Evolutionary conservation across 345 rosid species (phyloP), one percentile per base, ranked within the genome.

Genomic region (Rubroshorea leprosula): DNA sequence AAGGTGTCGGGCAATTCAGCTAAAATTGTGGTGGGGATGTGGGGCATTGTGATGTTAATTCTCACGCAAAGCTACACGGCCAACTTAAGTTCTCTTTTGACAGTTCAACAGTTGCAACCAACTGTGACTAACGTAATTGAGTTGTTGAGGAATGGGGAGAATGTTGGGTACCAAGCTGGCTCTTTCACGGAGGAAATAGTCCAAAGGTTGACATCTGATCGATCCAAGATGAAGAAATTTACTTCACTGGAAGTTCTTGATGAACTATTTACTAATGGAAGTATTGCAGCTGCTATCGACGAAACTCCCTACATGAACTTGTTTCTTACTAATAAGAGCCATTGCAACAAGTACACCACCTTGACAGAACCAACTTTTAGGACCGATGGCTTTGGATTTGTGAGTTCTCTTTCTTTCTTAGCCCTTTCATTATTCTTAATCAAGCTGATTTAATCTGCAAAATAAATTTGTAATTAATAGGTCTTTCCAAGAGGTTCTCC

Each of bases 1-100:
- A 49, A 41, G 20, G 55, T 51, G 4, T 18, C 18, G 17, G 31
- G 26, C 19, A 59, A 39, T 26, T 60, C 31, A 43, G 39, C 69
- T 23, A 56, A 26, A 10, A 45, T 63, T 13, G 66, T 72, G 35
- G 55, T 72, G 5, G 60, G 57, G 6, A 63, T 69, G 39, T 64
- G 77, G 73, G 6, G 57, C 19, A 55, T 73, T 3, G 58, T 63
- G 25, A 39, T 68, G 41, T 63, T 68, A 9, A 58, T 68, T 22
- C 49, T 64, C 51, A 31, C 54, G 0, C 53, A 69, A 0, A 60
- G 67, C 16, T 73, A 64, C 46, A 68, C 64, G 0, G 60, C 62
- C 17, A 68, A 26, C 46, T 45, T 72, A 29, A 19, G 66, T 1
- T 72, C 72, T 14, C 13, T 29, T 19, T 27, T 67, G 43, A 68